Base-by-base conservation (phyloP, 352 stramenopile species). In the Pythium grandisporangium region DNA sequence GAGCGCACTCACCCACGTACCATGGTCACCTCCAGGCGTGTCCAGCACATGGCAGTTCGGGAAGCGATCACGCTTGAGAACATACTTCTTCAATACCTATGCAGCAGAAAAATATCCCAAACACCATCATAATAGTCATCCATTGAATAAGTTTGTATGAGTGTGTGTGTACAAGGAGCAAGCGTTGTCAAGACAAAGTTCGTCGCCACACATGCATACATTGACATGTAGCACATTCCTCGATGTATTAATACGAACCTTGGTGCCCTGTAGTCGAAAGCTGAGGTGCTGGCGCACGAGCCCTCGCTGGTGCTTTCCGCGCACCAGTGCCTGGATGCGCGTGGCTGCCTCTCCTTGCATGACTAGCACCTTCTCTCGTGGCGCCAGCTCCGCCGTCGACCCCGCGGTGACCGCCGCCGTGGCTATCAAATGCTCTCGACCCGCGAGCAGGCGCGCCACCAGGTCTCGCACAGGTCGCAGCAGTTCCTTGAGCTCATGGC, bases 61-160 rank as follows among this genome's bases (percentile, higher is more conserved):
- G 51, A 91, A 85, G 1, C 77, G 61, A 47, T 93, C 80, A 19
- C 57, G 69, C 61, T 91, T 93, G 42, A 93, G 68, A 45, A 93
- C 72, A 36, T 91, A 93, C 43, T 89, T 86, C 30, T 79, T 80
- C 12, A 93, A 45, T 21, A 93, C 63, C 69, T 46, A 56, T 19
- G 43, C 2, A 39, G 24, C 29, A 24, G 38, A 16, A 13, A 16
- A 33, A 23, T n/a, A 33, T 45, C n/a, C 26, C 26, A 32, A 12
- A 14, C 38, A 25, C 21, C 4, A 16, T 38, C 44, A 17, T 30
- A 12, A 38, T 32, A 16, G 7, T 8, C 20, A 34, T 33, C 14
- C 16, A 16, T n/a, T n/a, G n/a, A n/a, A n/a, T n/a, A n/a, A n/a
- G n/a, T n/a, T n/a, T n/a, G n/a, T n/a, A n/a, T n/a, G n/a, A n/a